Evolutionary conservation across 2,329 filamentous ascomycete species (phyloP), one percentile per base, ranked within the genome.

Genomic region (Cordyceps fumosorosea): DNA sequence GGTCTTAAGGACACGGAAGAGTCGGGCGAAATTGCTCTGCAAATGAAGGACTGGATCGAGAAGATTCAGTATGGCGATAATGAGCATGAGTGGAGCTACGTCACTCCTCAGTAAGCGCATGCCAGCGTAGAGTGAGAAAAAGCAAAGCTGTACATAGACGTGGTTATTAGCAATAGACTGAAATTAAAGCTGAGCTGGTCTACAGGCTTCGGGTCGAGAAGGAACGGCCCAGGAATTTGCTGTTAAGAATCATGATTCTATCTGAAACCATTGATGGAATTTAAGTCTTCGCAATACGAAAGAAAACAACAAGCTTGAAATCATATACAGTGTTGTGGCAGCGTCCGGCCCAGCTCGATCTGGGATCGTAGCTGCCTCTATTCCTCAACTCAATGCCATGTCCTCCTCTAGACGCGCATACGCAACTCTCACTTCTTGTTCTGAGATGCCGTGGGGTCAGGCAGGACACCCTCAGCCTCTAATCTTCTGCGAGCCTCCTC

Each of bases 11-110:
- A 90, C 68, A 80, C 85, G 54, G 84, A 96, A 76, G 93, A 99
- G 80, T 92, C 91, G 12, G 95, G 95, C 50, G 89, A 93, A 71
- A 82, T 98, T 70, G 89, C 95, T 11, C 78, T 86, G 69, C 85
- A 84, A 76, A 93, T 99, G 88, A 96, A 96, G 85, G 85, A 89
- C 70, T 99, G 95, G 95, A 97, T 99, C 65, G 93, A 96, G 80
- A 88, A 80, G 32, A 93, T 96, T 68, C 93, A 98, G 79, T 97
- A 98, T 73, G 95, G 95, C 66, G 93, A 97, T 66, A 89, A 93
- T 76, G 85, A 91, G 73, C 91, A 97, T 74, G 83, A 88, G 67
- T 99, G 95, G 95, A 97, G 93, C 81, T 88, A 87, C 69, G 68
- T 79, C 59, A 57, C 62, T 77, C 77, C 70, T 18, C 42, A 55